Conservation (phyloP, 2,329 filamentous ascomycete species). For the Pseudogymnoascus sp. region DNA sequence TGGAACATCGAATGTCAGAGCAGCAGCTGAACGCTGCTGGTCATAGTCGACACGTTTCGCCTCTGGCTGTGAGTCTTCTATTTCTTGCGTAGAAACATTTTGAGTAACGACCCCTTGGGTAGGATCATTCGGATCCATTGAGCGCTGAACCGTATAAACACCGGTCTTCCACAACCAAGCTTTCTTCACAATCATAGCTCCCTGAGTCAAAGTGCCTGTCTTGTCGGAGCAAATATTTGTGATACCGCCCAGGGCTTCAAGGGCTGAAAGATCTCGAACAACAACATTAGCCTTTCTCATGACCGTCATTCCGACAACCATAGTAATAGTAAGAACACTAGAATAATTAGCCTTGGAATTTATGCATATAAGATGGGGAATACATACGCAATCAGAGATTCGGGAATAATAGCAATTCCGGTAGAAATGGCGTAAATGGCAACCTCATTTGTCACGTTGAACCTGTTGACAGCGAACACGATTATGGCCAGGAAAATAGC, state of each 20-base stretch:
- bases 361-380: background rate
- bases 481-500: conserved; percentile 35
- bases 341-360: conserved; percentile 30
- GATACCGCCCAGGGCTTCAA: conserved; percentile 65
- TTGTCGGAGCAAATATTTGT: conserved; percentile 73
- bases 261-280: conserved; percentile 37
- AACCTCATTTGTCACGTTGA: conserved; percentile 47
- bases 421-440: conserved; percentile 41
- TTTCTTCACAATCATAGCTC: conserved; percentile 51
- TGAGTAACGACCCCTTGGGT: conserved; percentile 40
- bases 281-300: conserved; percentile 41
- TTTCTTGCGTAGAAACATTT: conserved; percentile 14
- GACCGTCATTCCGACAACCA: conserved; percentile 39
- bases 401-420: conserved; percentile 52
- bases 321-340: conserved; percentile 47
- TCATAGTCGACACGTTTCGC: conserved; percentile 47
- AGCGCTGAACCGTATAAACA: conserved; percentile 43
- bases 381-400: conserved; percentile 40
- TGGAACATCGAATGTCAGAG: conserved; percentile 55
- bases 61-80: conserved; percentile 28
- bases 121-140: conserved; percentile 46
- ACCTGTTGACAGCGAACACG: conserved; percentile 35
- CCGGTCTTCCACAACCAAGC: conserved; percentile 47
- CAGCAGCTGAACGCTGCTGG: conserved; percentile 50
- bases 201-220: conserved; percentile 58